Conservation (phyloP, 208 protist genomes). For the Trypanosoma platydactyli region DNA sequence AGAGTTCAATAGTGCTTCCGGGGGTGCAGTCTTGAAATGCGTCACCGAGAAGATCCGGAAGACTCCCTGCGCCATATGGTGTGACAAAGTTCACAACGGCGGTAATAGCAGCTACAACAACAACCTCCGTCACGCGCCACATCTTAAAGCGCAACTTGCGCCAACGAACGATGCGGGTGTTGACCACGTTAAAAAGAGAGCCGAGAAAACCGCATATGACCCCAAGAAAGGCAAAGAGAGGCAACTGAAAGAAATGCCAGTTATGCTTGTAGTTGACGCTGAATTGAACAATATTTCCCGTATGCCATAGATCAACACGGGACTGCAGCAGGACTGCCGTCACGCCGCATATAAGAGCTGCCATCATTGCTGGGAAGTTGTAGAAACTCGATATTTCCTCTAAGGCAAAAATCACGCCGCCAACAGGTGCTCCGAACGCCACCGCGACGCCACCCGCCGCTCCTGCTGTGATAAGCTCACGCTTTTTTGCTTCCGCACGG, state of each 20-base stretch:
- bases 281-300: conserved; percentile 77
- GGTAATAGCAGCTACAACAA: conserved; percentile 49
- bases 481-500: conserved; percentile 51
- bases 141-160: conserved; percentile 52
- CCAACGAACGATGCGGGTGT: conserved; percentile 56
- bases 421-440: conserved; percentile 77
- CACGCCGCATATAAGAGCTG: conserved; percentile 84
- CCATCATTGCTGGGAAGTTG: conserved; percentile 86
- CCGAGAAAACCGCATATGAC: conserved; percentile 72
- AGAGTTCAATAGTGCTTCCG: conserved; percentile 47
- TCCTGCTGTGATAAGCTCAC: conserved; percentile 70
- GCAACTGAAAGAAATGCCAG: conserved; percentile 83
- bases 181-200: conserved; percentile 60
- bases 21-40: conserved; percentile 80
- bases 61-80: conserved; percentile 55
- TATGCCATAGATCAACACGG: conserved; percentile 69
- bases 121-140: conserved; percentile 74
- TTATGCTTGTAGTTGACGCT: conserved; percentile 83
- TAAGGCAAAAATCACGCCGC: conserved; percentile 75
- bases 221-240: conserved; percentile 65
- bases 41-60: conserved; percentile 69
- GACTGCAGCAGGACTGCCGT: conserved; percentile 79
- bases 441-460: conserved; percentile 72
- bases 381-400: conserved; percentile 85
- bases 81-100: conserved; percentile 66